Evolutionary conservation across 1,139 yeast genomes (phyloP).

Genomic region (Nakaseomyces bracarensis): DNA sequence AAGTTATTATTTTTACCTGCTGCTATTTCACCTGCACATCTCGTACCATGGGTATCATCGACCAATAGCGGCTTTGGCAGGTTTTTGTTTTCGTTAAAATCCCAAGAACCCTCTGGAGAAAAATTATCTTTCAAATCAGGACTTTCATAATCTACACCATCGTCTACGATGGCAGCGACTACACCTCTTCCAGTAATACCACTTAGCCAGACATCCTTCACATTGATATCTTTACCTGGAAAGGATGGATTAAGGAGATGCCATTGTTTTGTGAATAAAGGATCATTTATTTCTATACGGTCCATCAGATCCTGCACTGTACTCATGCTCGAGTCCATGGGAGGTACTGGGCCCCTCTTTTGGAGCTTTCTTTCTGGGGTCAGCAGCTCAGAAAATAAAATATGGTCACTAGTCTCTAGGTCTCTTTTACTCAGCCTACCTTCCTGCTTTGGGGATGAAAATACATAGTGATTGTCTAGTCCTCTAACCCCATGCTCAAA

Average conservation of each 20-base stretch:
- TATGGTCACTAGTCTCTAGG: constrained; percentile 24
- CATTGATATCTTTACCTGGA: constrained; percentile 83
- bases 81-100: constrained; percentile 68
- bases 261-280: constrained; percentile 80
- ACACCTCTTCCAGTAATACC: constrained; percentile 76
- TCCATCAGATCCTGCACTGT: constrained; percentile 40
- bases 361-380: constrained; percentile 38
- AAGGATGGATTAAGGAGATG: constrained; percentile 64
- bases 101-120: constrained; percentile 78
- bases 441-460: constrained; percentile 34
- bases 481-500: constrained; percentile 57
- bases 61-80: constrained; percentile 70
- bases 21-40: constrained; percentile 98
- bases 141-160: constrained; percentile 79
- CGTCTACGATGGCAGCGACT: constrained; percentile 86
- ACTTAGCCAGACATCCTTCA: constrained; percentile 75
- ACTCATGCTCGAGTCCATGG: constrained; percentile 42
- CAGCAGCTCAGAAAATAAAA: constrained; percentile 44
- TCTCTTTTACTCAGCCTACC: constrained; percentile 6
- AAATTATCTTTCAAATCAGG: constrained; percentile 66
- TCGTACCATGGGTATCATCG: constrained; percentile 94
- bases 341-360: constrained; percentile 39
- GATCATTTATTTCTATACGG: constrained; percentile 66
- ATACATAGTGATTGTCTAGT: constrained; percentile 52
- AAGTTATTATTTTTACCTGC: constrained; percentile 70